Percentiles rank a stretch among this genome's conserved stretches.
Evolutionary conservation across 108 stramenopile species (phyloP).

Genomic region (Ochromonas danica): DNA sequence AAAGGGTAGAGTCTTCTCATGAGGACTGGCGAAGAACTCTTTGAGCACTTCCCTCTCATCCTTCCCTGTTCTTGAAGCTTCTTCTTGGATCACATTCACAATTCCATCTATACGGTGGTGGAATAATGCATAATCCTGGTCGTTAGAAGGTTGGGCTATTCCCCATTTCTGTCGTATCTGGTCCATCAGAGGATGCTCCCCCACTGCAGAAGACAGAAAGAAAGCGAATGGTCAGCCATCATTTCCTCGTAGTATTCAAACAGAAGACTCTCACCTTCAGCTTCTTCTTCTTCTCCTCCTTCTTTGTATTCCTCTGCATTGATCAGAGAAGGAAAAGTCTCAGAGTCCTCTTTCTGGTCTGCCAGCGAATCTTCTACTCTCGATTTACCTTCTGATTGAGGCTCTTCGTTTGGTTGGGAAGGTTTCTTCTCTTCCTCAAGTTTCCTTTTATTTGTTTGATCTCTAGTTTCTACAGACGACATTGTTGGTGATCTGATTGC

Average conservation of each 20-base stretch:
- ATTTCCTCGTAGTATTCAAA: conserved; percentile 9
- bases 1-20: no score
- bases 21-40: no score
- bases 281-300: conserved; percentile 15
- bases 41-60: no score
- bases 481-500: conserved; percentile 15
- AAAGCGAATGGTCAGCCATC: no score
- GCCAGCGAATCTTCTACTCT: conserved; percentile 5
- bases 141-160: no score
- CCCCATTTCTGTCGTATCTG: no score
- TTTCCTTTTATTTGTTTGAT: conserved; percentile 17
- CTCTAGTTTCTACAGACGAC: conserved; percentile 10
- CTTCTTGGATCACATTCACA: no score
- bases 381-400: conserved; percentile 1
- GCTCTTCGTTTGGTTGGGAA: background rate
- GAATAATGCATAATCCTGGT: no score
- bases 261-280: conserved; percentile 9
- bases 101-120: no score
- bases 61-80: no score
- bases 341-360: conserved; percentile 14
- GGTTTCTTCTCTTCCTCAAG: conserved; percentile 4
- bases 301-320: conserved; percentile 16
- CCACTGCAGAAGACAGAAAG: no score
- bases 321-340: conserved; percentile 9
- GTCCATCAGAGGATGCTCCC: no score